phyloP scores from a whole-genome alignment of 2,329 filamentous ascomycete species.

The Claviceps capensis region DNA sequence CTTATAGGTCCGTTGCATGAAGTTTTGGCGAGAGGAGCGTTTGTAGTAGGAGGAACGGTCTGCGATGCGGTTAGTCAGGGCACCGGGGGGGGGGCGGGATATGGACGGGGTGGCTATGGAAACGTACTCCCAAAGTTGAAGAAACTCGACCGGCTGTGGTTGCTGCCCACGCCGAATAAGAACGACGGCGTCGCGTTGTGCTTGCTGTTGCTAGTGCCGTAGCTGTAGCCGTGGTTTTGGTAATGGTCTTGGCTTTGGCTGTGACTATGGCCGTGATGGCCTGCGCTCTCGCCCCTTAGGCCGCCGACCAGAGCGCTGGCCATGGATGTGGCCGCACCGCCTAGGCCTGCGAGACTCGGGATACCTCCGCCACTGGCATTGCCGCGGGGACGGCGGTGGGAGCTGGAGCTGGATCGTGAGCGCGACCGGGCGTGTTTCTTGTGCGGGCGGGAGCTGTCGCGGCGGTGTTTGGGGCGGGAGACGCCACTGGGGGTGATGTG shows the following conservation, averaged over 20 bases:
- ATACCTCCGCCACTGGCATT: constrained; percentile 4
- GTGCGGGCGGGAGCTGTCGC: constrained; percentile 17
- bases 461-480: constrained; percentile 13
- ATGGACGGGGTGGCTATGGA: no score
- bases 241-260: constrained; percentile 5
- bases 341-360: background rate
- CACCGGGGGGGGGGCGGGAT: no score
- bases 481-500: constrained; percentile 12
- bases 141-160: constrained; percentile 28
- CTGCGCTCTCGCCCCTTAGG: constrained; percentile 10
- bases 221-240: constrained; percentile 7
- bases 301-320: constrained; percentile 20
- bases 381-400: constrained; percentile 17
- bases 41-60: constrained; percentile 57
- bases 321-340: constrained; percentile 11
- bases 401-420: constrained; percentile 24
- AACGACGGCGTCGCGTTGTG: constrained; percentile 29
- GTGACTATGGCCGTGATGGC: constrained; percentile 8
- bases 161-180: constrained; percentile 33
- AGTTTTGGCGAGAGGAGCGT: constrained; percentile 67
- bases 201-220: constrained; percentile 17
- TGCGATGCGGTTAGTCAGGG: constrained; percentile 4
- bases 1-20: constrained; percentile 58
- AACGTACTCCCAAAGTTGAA: constrained; percentile 24
- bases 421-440: constrained; percentile 22